Base-by-base conservation (phyloP, 2,329 filamentous ascomycete species). In the Talaromyces sp. region DNA sequence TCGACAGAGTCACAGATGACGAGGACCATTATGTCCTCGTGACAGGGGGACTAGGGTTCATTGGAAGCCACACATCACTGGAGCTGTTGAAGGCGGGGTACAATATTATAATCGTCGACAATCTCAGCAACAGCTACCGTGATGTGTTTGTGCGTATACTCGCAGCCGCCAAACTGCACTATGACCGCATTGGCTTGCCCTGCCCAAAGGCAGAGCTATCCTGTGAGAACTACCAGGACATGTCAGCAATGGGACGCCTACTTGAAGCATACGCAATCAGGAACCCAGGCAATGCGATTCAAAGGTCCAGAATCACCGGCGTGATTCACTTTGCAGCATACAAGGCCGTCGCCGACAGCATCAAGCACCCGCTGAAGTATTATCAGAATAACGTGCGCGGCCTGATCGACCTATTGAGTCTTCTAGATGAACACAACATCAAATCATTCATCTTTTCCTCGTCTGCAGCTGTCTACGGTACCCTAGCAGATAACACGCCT, bases 291-390 rank as follows among this genome's bases (percentile, higher is more conserved):
- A 47, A 24, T 16, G 17, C n/a, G 5, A n/a, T 6, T 2, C 22
- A 20, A 6, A 20, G 33, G 2, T 47, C 45, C 14, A 29, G 37
- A n/a, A 47, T 47, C 19, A 47, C 45, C n/a, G 45, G 45, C n/a
- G 45, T 47, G 7, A 47, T 47, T 11, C 45, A 47, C 11, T 47
- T 47, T 10, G 45, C 45, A 5, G 45, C 45, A 5, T 47, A 16
- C 45, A 47, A 47, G n/a, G 45, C 45, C 17, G 45, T 47, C n/a
- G 45, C 45, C 14, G 45, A 47, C n/a, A 47, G 45, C 17, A 47
- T 47, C 35, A 40, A 37, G 16, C n/a, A 39, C 33, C 45, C 45
- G 20, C 22, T 47, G 22, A 39, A 40, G 30, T 47, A 47, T 16
- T 47, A 47, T 10, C 45, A 40, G 35, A 47, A 47, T 17, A 47